Base-by-base conservation (phyloP, 1,139 yeast species). In the Suhomyces chickasaworum region DNA sequence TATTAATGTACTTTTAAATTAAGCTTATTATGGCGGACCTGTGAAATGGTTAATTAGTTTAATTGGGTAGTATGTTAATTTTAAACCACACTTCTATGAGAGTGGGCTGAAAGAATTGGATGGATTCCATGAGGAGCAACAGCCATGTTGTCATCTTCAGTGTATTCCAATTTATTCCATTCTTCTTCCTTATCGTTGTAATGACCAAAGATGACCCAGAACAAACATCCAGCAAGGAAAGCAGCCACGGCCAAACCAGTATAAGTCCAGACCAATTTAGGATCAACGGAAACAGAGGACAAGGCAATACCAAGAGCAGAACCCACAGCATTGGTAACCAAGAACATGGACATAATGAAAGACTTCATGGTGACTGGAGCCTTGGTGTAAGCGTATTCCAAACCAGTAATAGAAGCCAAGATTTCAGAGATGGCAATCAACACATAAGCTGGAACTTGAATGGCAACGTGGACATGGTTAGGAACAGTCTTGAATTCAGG, bases 221-320 rank as follows among this genome's bases (percentile, higher is more conserved):
- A 86, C 33, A 73, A 48, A 48, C 71, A 53, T 36, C 90, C 91
- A 23, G 85, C 81, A 53, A 81, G 58, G 60, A 81, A 69, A 57
- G 86, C 75, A 17, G 86, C 71, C 39, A 75, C 68, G 12, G 83
- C 84, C 54, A 86, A 73, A 48, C 86, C 86, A 39, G 81, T 70
- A 66, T 80, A 86, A 58, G 78, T 73, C 87, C 88, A 83, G 39
- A 79, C 79, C 58, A 81, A 77, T 68, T 84, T 81, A 41, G 91
- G 91, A 64, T 85, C 81, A 48, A 67, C 76, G 16, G 88, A 74
- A 16, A 83, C 79, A 17, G 89, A 77, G 15, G 88, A 80, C 50
- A 86, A 69, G 7, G 89, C 89, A 65, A 83, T 83, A 61, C 89
- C 90, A 40, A 86, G 61, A 29, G 89, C 88, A 23, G 89, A 75